phyloP scores from a whole-genome alignment of 2,329 filamentous ascomycete species.

The Colletotrichum sp. region DNA sequence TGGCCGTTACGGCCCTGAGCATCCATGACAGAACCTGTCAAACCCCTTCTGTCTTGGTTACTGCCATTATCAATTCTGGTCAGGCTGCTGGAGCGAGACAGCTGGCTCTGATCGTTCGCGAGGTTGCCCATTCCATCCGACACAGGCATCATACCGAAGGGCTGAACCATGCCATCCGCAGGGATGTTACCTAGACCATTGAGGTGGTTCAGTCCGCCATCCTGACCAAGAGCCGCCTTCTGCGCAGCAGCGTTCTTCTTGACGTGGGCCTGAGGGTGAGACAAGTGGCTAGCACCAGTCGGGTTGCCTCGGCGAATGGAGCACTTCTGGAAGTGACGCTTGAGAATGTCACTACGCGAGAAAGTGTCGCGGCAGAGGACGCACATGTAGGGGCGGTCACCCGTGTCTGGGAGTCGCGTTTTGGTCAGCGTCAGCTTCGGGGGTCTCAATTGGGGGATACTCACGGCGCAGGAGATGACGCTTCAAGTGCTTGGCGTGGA shows the following conservation, averaged over 20 bases:
- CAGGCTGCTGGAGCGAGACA: slow-evolving; percentile 66
- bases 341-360: slow-evolving; percentile 95
- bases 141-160: slow-evolving; percentile 60
- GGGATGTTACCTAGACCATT: slow-evolving; percentile 65
- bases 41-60: slow-evolving; percentile 62
- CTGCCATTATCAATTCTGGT: slow-evolving; percentile 61
- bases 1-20: slow-evolving; percentile 44
- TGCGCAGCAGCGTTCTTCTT: slow-evolving; percentile 74
- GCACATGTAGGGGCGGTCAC: slow-evolving; percentile 98
- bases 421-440: slow-evolving; percentile 16
- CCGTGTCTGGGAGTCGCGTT: slow-evolving; percentile 73
- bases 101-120: slow-evolving; percentile 64
- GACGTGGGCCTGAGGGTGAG: slow-evolving; percentile 87
- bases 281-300: slow-evolving; percentile 91
- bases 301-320: slow-evolving; percentile 96
- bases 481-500: slow-evolving; percentile 97
- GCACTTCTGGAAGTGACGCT: slow-evolving; percentile 99
- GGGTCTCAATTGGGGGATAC: slow-evolving; percentile 43
- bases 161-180: slow-evolving; percentile 61
- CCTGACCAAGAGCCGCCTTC: slow-evolving; percentile 58
- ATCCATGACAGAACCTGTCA: slow-evolving; percentile 58
- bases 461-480: slow-evolving; percentile 94
- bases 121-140: slow-evolving; percentile 65
- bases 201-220: slow-evolving; percentile 63
- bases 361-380: slow-evolving; percentile 98